Evolutionary conservation across 257 asterid genomes (phyloP).

Genomic region (Primulina eburnea): DNA sequence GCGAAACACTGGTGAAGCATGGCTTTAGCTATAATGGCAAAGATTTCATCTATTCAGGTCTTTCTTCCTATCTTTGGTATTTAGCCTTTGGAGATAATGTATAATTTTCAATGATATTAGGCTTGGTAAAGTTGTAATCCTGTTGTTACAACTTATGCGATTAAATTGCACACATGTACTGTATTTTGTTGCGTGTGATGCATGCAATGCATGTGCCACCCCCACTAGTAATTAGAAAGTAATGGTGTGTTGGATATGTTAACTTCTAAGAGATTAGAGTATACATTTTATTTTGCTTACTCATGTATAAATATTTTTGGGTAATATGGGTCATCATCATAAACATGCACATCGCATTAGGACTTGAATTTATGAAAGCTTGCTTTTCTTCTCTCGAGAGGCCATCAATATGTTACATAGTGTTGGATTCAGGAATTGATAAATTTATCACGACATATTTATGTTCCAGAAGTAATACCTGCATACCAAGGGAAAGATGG

Average conservation of each 20-base stretch:
- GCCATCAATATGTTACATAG: neutral
- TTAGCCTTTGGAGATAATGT: neutral
- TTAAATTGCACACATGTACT: too few species aligned
- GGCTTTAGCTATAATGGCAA: conserved; percentile 94
- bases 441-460: neutral
- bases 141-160: neutral
- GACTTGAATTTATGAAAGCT: neutral
- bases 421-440: neutral
- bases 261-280: conserved; percentile 11
- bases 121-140: neutral
- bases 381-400: neutral
- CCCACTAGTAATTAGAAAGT: neutral
- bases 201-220: too few species aligned
- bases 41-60: conserved; percentile 90
- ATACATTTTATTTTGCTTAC: neutral
- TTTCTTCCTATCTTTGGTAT: conserved; percentile 17
- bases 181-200: too few species aligned
- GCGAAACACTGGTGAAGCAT: conserved; percentile 90
- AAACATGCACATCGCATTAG: neutral
- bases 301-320: neutral
- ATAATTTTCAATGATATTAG: neutral
- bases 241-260: neutral
- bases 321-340: conserved; percentile 16
- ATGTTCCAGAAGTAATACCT: too few species aligned
- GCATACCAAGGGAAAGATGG: neutral